Evolutionary conservation across 306 rosid genomes (phyloP).

Genomic region (Sicyos edulis): DNA sequence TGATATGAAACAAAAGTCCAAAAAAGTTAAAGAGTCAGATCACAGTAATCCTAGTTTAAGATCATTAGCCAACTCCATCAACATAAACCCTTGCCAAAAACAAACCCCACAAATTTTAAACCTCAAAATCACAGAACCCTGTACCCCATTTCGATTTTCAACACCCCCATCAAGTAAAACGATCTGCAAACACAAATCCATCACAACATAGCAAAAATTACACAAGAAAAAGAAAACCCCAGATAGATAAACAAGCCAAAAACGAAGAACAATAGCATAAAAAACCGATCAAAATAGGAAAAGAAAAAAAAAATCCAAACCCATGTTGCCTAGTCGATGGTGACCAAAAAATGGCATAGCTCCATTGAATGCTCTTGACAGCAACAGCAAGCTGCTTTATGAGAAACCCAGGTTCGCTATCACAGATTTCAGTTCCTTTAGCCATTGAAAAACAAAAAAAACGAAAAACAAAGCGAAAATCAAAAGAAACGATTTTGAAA

Average conservation of each 20-base stretch:
- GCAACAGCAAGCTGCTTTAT: constrained; percentile 67
- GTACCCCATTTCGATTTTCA: neutral
- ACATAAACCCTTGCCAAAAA: neutral
- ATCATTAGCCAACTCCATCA: neutral
- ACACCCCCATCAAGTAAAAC: neutral
- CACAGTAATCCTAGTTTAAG: neutral
- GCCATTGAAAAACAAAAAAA: constrained; percentile 28
- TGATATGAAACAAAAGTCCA: neutral
- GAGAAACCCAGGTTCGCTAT: constrained; percentile 37
- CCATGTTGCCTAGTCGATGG: constrained; percentile 55
- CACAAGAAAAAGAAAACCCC: neutral
- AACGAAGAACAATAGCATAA: neutral
- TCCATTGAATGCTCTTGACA: constrained; percentile 79
- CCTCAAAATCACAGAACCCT: neutral
- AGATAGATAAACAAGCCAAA: neutral
- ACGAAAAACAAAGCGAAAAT: neutral
- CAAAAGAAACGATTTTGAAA: constrained; percentile 1
- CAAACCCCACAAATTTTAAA: neutral
- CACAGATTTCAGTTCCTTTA: constrained; percentile 35
- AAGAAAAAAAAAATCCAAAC: constrained; percentile 32
- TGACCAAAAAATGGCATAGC: constrained; percentile 88
- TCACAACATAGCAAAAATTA: neutral
- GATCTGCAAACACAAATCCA: neutral
- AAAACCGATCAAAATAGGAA: neutral
- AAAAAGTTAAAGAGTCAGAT: too few relatives aligned